Evolutionary conservation across 1,284 basidiomycete genomes (phyloP), one percentile per base, ranked within the genome.

Genomic region (Meira nashicola): DNA sequence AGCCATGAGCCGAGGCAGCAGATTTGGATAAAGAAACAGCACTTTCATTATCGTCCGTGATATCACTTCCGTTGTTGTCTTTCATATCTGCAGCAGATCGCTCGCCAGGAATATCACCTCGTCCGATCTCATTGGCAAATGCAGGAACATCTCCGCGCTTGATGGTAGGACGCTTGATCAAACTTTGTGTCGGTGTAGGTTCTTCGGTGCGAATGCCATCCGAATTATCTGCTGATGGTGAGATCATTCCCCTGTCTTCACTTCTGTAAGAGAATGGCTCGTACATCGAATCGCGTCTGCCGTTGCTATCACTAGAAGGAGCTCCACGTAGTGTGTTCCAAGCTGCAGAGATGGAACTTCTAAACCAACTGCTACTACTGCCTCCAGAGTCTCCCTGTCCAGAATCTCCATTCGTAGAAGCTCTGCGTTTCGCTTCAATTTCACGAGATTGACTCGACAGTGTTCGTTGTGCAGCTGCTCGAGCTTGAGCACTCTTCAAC

Each of bases 21-120:
- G 46, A 48, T 48, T 48, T 48, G 21, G 46, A 48, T 21, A 48
- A 48, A 21, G 28, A 33, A 8, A 33, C 28, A 8, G 28, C 28
- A 33, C 28, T 33, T 33, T 33, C 28, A 33, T 33, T 33, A 8
- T 33, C 28, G 8, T 33, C 28, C 28, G 8, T 33, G 8, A 33
- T 8, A 8, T 33, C 28, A 33, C 46, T 48, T 43, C 41, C n/a
- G 10, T 10, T 15, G 15, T 43, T 21, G 4, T n/a, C 15, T 15
- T 43, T n/a, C 19, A 3, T 21, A 5, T 48, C 46, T 21, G 3
- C 12, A 12, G n/a, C 25, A 25, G 7, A 14, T 3, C 12, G n/a
- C 46, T 73, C 71, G 38, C 69, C 71, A 3, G 70, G 69, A 21
- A 71, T 73, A 28, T 57, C 60, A 4, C 71, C 70, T 21, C 67